phyloP scores from a whole-genome alignment of 176 grass and related monocot genomes.

The Microstegium vimineum region DNA sequence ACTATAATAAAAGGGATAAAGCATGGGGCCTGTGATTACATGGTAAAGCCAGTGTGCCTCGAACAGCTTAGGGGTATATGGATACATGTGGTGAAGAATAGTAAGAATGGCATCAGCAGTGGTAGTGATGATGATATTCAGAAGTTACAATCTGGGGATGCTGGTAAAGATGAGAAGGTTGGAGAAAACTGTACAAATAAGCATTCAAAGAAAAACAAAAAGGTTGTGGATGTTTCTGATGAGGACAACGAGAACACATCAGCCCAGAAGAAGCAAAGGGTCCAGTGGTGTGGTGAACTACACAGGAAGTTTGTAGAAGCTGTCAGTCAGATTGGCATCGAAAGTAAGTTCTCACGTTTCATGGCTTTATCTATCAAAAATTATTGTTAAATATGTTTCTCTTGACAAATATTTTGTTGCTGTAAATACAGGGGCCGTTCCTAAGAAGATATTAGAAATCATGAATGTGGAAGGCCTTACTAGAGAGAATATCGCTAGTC shows the following conservation, averaged over 20 bases:
- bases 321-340: conserved; percentile 43
- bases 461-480: conserved; percentile 61
- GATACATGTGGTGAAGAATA: conserved; percentile 52
- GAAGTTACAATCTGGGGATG: background rate
- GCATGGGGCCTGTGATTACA: conserved; percentile 54
- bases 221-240: background rate
- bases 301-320: conserved; percentile 56
- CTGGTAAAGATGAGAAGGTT: background rate
- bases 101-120: background rate
- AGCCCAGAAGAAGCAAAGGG: conserved; percentile 37
- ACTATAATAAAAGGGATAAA: conserved; percentile 51
- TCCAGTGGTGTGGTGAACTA: conserved; percentile 45
- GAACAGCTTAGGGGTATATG: conserved; percentile 57
- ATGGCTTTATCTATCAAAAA: background rate
- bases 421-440: conserved; percentile 52
- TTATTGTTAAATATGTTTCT: background rate
- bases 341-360: conserved; percentile 48
- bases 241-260: conserved; percentile 1
- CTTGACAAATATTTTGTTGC: background rate
- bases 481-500: conserved; percentile 62
- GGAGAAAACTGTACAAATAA: background rate
- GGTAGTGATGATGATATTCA: background rate
- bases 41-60: conserved; percentile 43
- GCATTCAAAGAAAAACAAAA: conserved; percentile 30
- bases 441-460: conserved; percentile 56